Evolutionary conservation across 2,329 filamentous ascomycete genomes (phyloP).

Genomic region (Penicillium sp.): DNA sequence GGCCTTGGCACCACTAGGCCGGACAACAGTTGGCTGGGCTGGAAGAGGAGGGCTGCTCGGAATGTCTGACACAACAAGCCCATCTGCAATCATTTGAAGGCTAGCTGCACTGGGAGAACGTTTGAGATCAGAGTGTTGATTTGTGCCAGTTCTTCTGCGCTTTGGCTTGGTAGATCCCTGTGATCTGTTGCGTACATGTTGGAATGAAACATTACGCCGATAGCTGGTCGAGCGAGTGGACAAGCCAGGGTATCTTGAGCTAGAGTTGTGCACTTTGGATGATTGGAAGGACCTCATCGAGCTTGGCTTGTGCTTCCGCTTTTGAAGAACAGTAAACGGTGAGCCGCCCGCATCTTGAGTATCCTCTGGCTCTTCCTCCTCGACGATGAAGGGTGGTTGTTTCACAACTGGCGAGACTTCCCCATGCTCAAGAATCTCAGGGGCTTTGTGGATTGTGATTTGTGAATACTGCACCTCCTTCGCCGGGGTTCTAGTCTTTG

Average conservation of each 20-base stretch:
- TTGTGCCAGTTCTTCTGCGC: constrained; percentile 26
- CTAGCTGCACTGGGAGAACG: constrained; percentile 36
- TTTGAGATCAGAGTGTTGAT: constrained; percentile 34
- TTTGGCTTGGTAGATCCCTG: constrained; percentile 38
- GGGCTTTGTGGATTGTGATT: constrained; percentile 69
- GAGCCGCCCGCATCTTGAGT: constrained; percentile 22
- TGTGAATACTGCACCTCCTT: constrained; percentile 67
- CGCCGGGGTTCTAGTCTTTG: constrained; percentile 58
- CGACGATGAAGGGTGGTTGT: constrained; percentile 28
- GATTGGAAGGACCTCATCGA: constrained; percentile 49
- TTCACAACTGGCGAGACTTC: constrained; percentile 19
- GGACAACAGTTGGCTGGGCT: constrained; percentile 47
- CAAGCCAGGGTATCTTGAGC: constrained; percentile 48
- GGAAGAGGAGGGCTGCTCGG: constrained; percentile 49
- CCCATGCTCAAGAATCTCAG: constrained; percentile 18
- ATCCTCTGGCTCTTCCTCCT: constrained; percentile 32
- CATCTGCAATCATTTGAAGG: constrained; percentile 33
- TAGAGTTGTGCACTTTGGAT: constrained; percentile 55
- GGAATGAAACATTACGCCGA: constrained; percentile 69
- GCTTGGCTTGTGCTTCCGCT: constrained; percentile 41
- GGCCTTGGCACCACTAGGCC: constrained; percentile 38
- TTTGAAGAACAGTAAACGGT: constrained; percentile 41
- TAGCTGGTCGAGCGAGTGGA: constrained; percentile 57
- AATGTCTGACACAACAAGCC: constrained; percentile 30
- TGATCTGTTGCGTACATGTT: constrained; percentile 56